Percentiles rank a stretch among this genome's conserved stretches.
phyloP scores from a whole-genome alignment of 192 early-diverging fungal species.

The Podila epigama region DNA sequence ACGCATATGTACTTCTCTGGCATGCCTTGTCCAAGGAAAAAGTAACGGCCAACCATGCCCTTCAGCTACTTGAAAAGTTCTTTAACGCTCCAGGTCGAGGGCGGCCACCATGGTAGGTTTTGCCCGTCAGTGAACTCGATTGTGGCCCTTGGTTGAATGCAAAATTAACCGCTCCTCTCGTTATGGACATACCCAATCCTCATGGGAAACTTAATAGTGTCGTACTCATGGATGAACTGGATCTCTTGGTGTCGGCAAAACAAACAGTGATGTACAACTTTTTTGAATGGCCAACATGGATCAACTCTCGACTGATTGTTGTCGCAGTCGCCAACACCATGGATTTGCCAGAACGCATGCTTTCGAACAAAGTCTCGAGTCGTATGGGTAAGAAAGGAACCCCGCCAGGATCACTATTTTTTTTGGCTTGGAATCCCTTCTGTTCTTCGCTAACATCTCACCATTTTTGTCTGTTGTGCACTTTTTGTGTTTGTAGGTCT shows the following conservation, averaged over 20 bases:
- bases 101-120: slow-evolving; percentile 51
- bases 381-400: slow-evolving; percentile 69
- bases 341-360: slow-evolving; percentile 94
- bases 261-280: slow-evolving; percentile 98
- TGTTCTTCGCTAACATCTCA: not conserved
- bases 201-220: slow-evolving; percentile 63
- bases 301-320: slow-evolving; percentile 85
- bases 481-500: slow-evolving; percentile 57
- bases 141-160: too few relatives aligned
- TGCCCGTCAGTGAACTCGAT: too few relatives aligned
- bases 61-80: slow-evolving; percentile 74
- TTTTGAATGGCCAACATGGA: slow-evolving; percentile 95
- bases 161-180: too few relatives aligned
- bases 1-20: slow-evolving; percentile 89
- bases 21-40: slow-evolving; percentile 67
- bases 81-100: slow-evolving; percentile 66
- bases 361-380: slow-evolving; percentile 89
- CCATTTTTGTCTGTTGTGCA: not conserved
- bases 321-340: slow-evolving; percentile 98
- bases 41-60: slow-evolving; percentile 79
- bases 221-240: slow-evolving; percentile 96
- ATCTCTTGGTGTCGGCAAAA: slow-evolving; percentile 90
- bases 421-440: not conserved
- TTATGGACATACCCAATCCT: too few relatives aligned
- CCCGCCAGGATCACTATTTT: not conserved